Evolutionary conservation across 345 rosid species (phyloP), one percentile per base, ranked within the genome.

Genomic region (Lepidium sativum): DNA sequence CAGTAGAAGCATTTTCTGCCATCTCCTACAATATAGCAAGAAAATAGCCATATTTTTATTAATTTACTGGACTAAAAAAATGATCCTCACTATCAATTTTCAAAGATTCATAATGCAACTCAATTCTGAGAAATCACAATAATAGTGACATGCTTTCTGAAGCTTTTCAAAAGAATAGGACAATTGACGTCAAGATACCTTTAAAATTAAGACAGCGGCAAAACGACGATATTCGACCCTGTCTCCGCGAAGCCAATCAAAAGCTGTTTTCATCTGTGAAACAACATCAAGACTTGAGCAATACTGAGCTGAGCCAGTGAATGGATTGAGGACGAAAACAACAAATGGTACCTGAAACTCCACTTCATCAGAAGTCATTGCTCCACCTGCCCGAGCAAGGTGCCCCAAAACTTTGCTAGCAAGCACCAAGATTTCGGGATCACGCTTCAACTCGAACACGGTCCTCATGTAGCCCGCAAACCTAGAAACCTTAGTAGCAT

Each of bases 1-100:
- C 97, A 3, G 99, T 94, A 11, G 99, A 85, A 70, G 98, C 99
- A 84, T 91, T 91, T 86, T 95, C 98, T 45, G 98, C 99, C 91
- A 88, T 80, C 85, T 95, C 99, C 99, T 91, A 74, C 50, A 67
- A 55, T 33, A 53, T 47, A 67, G 57, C 73, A 69, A 23, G 34
- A 45, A 63, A 34, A 63, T 7, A 49, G 60, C 65, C 49, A 54
- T 62, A 44, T 40, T 33, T 11, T 8, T 59, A 17, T 73, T 27
- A 62, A 32, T 33, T 9, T 68, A 39, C 62, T 50, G 58, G 47
- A 31, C 9, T 40, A 12, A 17, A 58, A n/a, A 68, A 52, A 31
- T 12, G 43, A 59, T 50, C 27, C 39, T 49, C 27, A 12, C 47
- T 23, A 33, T 33, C 57, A 32, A 32, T 55, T 63, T 48, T 23